Evolutionary conservation across 768 basidiomycete genomes (phyloP).

Genomic region (Lentinula edodes): DNA sequence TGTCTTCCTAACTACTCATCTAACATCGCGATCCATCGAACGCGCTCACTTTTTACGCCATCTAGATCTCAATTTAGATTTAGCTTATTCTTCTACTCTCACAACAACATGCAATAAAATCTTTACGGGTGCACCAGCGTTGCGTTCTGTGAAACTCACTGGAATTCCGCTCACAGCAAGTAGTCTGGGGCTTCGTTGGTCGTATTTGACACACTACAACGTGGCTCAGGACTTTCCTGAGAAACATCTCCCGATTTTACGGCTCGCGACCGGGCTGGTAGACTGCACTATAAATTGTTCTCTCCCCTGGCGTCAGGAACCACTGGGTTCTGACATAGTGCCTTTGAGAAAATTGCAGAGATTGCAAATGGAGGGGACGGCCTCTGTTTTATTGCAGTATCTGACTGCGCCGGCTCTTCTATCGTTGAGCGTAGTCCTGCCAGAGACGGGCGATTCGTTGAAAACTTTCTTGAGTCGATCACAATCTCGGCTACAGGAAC

Average conservation of each 20-base stretch:
- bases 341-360: background rate
- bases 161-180: background rate
- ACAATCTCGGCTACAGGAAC: background rate
- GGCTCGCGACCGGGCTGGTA: background rate
- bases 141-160: background rate
- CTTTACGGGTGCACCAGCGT: background rate
- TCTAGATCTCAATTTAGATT: background rate
- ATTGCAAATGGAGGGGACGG: background rate
- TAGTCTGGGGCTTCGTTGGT: background rate
- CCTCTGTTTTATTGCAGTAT: background rate
- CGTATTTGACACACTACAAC: background rate
- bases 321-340: background rate
- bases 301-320: background rate
- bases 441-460: background rate
- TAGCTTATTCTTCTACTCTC: background rate
- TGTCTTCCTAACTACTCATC: background rate
- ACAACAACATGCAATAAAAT: background rate
- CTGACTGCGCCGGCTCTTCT: background rate
- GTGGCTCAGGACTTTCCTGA: background rate
- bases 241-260: background rate
- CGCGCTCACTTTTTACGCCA: background rate
- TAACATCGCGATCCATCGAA: background rate
- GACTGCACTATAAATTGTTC: background rate
- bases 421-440: background rate
- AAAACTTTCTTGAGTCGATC: background rate